Base-by-base conservation (phyloP, 2,329 filamentous ascomycete species). In the Colletotrichum scovillei region DNA sequence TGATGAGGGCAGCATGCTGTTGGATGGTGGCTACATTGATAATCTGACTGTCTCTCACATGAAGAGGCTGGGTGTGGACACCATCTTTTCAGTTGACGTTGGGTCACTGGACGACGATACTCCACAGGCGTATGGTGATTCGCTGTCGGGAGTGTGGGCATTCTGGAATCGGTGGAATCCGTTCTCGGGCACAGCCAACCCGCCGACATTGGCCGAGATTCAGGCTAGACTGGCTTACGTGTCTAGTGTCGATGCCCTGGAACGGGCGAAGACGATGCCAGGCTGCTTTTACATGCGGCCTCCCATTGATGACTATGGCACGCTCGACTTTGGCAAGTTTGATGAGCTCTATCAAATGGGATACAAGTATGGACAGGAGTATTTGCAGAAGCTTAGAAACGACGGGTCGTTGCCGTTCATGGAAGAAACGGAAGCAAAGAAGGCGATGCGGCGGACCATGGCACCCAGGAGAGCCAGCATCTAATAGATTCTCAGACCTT, bases 231-330 rank as follows among this genome's bases (percentile, higher is more conserved):
- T 99, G 7, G 97, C 97, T 0, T 99, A 99, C 79, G 97, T 99
- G 59, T 97, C 93, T 5, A 97, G 94, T 67, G 95, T 98, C 14
- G 97, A 98, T 81, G 97, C 97, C 30, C 87, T 99, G 30, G 97
- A 99, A 82, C 90, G 95, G 49, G 97, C 97, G 28, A 99, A 99
- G 87, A 93, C 88, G 5, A 96, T 93, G 79, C 91, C 95, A 0
- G 97, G 97, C 0, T 98, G 96, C 82, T 88, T 97, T 65, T 99
- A 99, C 82, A 97, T 99, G 94, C 91, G 97, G 1, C 97, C 97
- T 5, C 97, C 97, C 0, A 93, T 99, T 75, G 97, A 98, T 79
- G 89, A 91, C 1, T 99, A 98, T 78, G 97, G 95, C 5, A 99
- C 97, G 1, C 86, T 99, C 35, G 97, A 99, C 72, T 99, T 99